These are phyloP conservation scores for Cordyceps fumosorosea DNA, from an alignment of 2,329 filamentous ascomycete genomes.

Conservation along the genomic window DNA sequence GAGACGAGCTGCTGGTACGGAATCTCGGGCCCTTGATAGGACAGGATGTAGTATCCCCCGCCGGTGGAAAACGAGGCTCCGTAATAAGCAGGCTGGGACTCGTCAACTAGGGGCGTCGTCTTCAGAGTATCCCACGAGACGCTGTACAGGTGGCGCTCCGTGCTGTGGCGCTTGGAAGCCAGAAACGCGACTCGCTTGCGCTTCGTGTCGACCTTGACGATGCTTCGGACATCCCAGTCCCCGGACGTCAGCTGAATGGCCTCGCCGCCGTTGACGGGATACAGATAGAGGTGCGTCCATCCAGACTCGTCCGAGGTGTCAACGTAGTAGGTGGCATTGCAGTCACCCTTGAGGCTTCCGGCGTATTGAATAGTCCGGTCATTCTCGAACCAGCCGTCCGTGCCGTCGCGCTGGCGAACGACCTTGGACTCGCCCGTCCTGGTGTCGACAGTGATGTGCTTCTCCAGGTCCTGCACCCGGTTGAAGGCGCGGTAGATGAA, in stretches of 20 bases:
- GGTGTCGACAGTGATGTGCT: constrained; percentile 53
- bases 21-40: constrained; percentile 58
- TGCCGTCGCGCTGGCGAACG: constrained; percentile 50
- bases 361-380: constrained; percentile 49
- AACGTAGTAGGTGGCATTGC: constrained; percentile 48
- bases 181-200: constrained; percentile 56
- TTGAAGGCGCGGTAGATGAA: constrained; percentile 62
- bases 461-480: constrained; percentile 59
- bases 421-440: constrained; percentile 22
- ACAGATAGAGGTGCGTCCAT: constrained; percentile 64
- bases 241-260: constrained; percentile 55
- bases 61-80: constrained; percentile 57
- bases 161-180: constrained; percentile 59
- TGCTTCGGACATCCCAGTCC: constrained; percentile 56
- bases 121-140: constrained; percentile 50
- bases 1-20: constrained; percentile 63
- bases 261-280: constrained; percentile 48
- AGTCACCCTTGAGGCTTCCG: constrained; percentile 33
- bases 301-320: constrained; percentile 61
- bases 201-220: constrained; percentile 52
- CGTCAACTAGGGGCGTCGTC: constrained; percentile 55
- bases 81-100: constrained; percentile 52
- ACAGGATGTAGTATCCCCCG: constrained; percentile 59
- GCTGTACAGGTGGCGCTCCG: constrained; percentile 61
- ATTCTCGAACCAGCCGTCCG: constrained; percentile 57